A percentile compares a stretch with the other conserved stretches of the same genome.
Evolutionary conservation across 352 stramenopile genomes (phyloP).

Genomic region (Phytopythium oedochilum): DNA sequence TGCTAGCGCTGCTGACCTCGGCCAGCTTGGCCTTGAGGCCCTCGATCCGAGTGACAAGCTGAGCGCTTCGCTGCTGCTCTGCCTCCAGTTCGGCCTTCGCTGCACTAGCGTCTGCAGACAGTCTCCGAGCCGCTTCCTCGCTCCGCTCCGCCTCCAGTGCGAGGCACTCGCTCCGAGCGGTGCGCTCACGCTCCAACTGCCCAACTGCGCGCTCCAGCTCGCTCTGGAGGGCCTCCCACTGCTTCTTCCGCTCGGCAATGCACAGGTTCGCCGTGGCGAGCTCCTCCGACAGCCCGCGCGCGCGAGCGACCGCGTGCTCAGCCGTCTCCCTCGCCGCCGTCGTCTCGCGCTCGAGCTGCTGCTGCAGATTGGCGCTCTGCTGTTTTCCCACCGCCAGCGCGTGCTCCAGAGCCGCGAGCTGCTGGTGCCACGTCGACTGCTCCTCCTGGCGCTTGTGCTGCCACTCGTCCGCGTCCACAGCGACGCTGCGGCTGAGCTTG

Average conservation of each 20-base stretch:
- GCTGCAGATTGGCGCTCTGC: slow-evolving; percentile 23
- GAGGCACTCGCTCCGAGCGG: not conserved
- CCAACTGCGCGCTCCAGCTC: not conserved
- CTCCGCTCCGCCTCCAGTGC: not conserved
- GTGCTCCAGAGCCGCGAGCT: slow-evolving; percentile 49
- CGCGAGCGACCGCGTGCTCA: slow-evolving; percentile 32
- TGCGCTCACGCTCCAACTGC: not conserved
- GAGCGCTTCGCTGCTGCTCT: slow-evolving; percentile 8
- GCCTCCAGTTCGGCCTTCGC: slow-evolving; percentile 10
- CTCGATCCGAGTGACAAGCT: slow-evolving; percentile 2
- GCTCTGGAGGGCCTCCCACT: slow-evolving; percentile 22
- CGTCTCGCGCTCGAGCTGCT: slow-evolving; percentile 47
- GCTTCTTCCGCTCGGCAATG: slow-evolving; percentile 59
- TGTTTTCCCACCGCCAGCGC: slow-evolving; percentile 41
- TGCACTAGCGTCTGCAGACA: slow-evolving; percentile 2
- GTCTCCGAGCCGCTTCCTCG: slow-evolving; percentile 5
- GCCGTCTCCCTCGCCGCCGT: slow-evolving; percentile 24
- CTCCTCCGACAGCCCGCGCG: slow-evolving; percentile 35
- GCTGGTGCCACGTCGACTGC: slow-evolving; percentile 58
- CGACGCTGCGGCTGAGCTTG: slow-evolving; percentile 44
- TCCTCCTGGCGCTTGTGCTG: slow-evolving; percentile 32
- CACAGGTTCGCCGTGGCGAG: slow-evolving; percentile 72
- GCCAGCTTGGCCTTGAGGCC: slow-evolving; percentile 3
- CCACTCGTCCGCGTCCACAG: slow-evolving; percentile 42
- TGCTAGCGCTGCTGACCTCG: slow-evolving; percentile 5